Evolutionary conservation across 805 yeast genomes (phyloP), one percentile per base, ranked within the genome.

Genomic region (Candida nemodendra): DNA sequence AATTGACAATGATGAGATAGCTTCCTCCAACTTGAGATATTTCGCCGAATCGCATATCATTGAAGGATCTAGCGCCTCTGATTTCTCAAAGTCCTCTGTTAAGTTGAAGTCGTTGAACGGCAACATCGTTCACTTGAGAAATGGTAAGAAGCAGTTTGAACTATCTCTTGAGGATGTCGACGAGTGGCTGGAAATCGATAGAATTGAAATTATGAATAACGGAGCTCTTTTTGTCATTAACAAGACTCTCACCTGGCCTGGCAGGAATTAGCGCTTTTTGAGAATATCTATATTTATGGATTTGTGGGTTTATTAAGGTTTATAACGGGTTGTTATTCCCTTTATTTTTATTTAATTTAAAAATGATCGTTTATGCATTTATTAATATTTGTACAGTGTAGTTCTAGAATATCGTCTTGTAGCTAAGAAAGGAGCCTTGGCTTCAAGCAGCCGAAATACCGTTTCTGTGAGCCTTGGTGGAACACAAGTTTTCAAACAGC

Each of bases 31-130:
- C 57, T 59, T 82, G 24, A 59, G 70, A 37, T 65, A 66, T 42
- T 87, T 84, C 50, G 70, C 86, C 19, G 66, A 73, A 41, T 73
- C 81, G 27, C 95, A 87, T 57, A 63, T 84, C 19, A 74, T 80
- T 18, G 60, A 57, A 40, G 51, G 46, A 5, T 41, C 53, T 18
- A 36, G 53, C 11, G 40, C 48, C 18, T 41, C 51, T 13, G 55
- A 56, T 18, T 40, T 46, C 32, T 24, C 48, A 5, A 36, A 48
- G 4, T 43, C 39, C 4, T 36, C 45, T 9, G 71, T 66, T 18
- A 53, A 51, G 27, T 48, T 67, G 16, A 42, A 37, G 24, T 51
- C 68, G 4, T 36, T 58, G 25, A 65, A 64, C 38, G 66, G 65
- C 8, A 67, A 68, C 18, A 47, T 40, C 11, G 49, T 74, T 21